Percentiles rank a stretch among this genome's conserved stretches.
phyloP scores from a whole-genome alignment of 495 filamentous ascomycete genomes.

The Trichoderma virens region DNA sequence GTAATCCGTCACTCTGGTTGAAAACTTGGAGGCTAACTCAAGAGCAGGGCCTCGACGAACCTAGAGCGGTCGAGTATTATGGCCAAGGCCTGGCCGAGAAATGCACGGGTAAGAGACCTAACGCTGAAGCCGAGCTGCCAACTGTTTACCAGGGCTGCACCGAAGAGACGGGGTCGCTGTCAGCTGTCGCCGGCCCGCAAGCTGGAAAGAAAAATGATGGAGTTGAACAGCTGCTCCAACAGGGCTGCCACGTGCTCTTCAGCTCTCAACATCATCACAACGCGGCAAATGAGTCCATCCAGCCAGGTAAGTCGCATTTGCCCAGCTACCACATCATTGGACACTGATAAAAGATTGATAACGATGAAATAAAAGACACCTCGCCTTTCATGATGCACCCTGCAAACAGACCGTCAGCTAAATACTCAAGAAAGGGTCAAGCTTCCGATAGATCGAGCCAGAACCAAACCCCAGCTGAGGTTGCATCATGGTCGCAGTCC shows the following conservation, averaged over 20 bases:
- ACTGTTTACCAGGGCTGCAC: neutral
- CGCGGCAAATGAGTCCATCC: neutral
- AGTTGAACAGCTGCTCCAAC: neutral
- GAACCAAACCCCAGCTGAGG: neutral
- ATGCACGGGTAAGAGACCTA: neutral
- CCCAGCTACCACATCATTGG: neutral
- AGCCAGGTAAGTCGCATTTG: neutral
- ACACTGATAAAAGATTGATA: neutral
- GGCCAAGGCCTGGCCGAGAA: neutral
- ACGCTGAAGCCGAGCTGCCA: neutral
- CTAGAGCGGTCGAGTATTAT: neutral
- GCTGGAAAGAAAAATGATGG: neutral
- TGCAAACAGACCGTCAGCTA: neutral
- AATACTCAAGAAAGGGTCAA: neutral
- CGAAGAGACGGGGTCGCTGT: neutral
- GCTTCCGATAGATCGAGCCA: neutral
- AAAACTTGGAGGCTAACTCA: neutral
- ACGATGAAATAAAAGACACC: neutral
- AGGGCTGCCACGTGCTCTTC: neutral
- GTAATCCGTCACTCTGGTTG: neutral
- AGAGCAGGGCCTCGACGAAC: neutral
- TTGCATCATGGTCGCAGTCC: conserved; percentile 9
- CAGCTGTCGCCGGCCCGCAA: neutral
- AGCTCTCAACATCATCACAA: neutral
- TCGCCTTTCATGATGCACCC: neutral